Base-by-base conservation (phyloP, 306 rosid species). In the Pueraria montana region DNA sequence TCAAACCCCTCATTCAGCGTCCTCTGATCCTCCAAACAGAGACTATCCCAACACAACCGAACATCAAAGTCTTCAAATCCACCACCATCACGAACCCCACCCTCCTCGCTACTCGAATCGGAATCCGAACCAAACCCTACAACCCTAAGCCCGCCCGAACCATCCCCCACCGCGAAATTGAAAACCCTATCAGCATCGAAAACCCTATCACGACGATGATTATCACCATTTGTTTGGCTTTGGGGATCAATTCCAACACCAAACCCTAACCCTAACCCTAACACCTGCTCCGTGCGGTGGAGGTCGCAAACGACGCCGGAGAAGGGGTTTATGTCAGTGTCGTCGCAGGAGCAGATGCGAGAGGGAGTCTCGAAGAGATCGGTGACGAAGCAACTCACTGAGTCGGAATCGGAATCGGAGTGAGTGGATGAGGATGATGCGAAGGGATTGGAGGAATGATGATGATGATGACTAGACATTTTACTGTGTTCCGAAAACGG, bases 311-410 rank as follows among this genome's bases (percentile, higher is more conserved):
- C 74, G 81, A 61, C 67, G 16, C 55, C 84, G 21, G 92, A 86
- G 64, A 86, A 87, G 23, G 90, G 88, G 77, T 89, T 90, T 8
- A 84, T 14, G 82, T 84, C 79, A 1, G 67, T 11, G 38, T 56
- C 86, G 1, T 79, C 23, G 61, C 71, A 88, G 6, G 80, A 75
- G 43, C 65, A 46, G 20, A 17, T 16, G 59, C 36, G 76, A 6
- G 69, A 74, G 63, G 82, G 83, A 27, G 80, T 79, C 38, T 87
- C 92, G 75, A 91, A 91, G 48, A 93, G 97, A 78, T 95, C 92
- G 63, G 97, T 91, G 80, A 93, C 92, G 80, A 95, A 91, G 83
- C 91, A 86, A 82, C 89, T 87, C 64, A 82, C 87, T 13, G 98
- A 90, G 74, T 86, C 91, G 32, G 93, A 43, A 83, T 89, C 91